phyloP scores from a whole-genome alignment of 257 asterid species.

The Euphrasia confusa region DNA sequence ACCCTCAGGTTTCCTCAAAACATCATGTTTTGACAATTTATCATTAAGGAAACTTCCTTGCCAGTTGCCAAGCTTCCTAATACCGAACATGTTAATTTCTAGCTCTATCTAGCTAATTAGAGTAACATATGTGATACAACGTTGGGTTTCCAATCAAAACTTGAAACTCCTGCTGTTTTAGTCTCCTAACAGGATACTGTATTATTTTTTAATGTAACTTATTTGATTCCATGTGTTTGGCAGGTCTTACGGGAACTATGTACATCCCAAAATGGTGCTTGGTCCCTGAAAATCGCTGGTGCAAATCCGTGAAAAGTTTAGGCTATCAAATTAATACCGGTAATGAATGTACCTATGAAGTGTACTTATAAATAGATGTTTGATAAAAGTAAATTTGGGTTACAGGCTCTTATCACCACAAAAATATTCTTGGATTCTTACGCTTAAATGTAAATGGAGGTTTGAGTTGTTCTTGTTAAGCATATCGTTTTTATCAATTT shows the following conservation, averaged over 20 bases:
- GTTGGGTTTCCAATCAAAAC: not conserved
- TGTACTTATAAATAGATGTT: not conserved
- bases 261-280: constrained; percentile 46
- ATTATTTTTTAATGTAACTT: constrained; percentile 1
- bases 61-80: not conserved
- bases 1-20: not conserved
- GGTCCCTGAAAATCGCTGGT: constrained; percentile 64
- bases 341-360: constrained; percentile 17
- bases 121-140: not conserved
- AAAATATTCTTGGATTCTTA: constrained; percentile 1
- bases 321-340: constrained; percentile 1
- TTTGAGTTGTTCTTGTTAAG: constrained; percentile 1
- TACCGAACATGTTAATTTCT: not conserved
- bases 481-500: not conserved
- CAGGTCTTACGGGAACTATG: constrained; percentile 77
- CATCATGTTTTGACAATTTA: not conserved
- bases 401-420: not conserved
- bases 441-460: not conserved
- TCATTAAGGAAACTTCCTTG: not conserved
- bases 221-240: constrained; percentile 16
- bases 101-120: not conserved
- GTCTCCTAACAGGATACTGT: not conserved
- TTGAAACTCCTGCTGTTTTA: not conserved
- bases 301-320: constrained; percentile 30
- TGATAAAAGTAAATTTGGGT: not conserved